Conservation (phyloP, 2,329 filamentous ascomycete species). For the Microdochium trichocladiopsis region DNA sequence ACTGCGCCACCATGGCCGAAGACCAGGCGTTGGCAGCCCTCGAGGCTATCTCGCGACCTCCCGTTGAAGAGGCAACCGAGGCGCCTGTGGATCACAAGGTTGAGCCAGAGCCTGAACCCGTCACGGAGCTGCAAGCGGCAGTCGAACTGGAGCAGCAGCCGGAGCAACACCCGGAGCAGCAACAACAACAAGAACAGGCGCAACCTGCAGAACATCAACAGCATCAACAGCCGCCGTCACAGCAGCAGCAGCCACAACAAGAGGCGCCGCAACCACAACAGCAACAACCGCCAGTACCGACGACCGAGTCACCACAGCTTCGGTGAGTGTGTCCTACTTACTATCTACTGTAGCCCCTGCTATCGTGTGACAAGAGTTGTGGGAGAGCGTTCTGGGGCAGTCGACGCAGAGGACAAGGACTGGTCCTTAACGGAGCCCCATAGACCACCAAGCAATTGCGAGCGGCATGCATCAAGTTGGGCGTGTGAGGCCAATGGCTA, state of each 20-base stretch:
- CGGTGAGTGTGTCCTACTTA: background rate
- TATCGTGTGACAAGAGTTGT: too few species aligned
- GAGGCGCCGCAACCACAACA: background rate
- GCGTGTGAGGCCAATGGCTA: background rate
- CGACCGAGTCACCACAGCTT: slow-evolving; percentile 1
- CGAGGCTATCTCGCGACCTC: slow-evolving; percentile 42
- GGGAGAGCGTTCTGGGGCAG: too few species aligned
- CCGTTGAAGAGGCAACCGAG: slow-evolving; percentile 38
- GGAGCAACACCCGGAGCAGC: slow-evolving; percentile 5
- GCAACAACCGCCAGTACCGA: slow-evolving; percentile 3
- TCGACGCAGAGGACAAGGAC: too few species aligned
- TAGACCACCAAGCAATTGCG: too few species aligned
- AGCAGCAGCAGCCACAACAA: slow-evolving; percentile 1
- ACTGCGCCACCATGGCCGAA: slow-evolving; percentile 38
- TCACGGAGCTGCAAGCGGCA: slow-evolving; percentile 1
- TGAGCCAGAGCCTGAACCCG: slow-evolving; percentile 2
- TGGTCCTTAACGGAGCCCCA: too few species aligned
- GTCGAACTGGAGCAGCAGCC: slow-evolving; percentile 1
- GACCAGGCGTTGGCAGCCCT: slow-evolving; percentile 29
- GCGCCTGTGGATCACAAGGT: slow-evolving; percentile 9
- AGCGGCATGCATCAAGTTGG: too few species aligned
- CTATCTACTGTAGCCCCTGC: background rate
- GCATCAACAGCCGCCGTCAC: slow-evolving; percentile 6
- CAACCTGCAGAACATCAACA: slow-evolving; percentile 8
- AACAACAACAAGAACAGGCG: too few species aligned